These are phyloP conservation scores for Camelina hispida DNA, from an alignment of 345 rosid genomes.

Conservation along the genomic window DNA sequence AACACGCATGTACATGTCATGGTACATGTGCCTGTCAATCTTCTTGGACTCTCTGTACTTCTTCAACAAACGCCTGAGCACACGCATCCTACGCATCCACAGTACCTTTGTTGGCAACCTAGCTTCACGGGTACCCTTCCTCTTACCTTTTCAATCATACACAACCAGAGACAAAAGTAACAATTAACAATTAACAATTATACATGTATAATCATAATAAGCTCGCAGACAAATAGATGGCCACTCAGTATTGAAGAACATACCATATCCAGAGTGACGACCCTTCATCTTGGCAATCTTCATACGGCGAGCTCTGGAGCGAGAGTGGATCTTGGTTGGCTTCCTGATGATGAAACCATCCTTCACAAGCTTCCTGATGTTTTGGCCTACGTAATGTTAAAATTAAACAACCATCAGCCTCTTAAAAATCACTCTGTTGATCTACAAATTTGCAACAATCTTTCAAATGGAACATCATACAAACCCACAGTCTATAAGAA, in stretches of 20 bases:
- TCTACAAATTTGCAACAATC: not conserved
- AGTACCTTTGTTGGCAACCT: slow-evolving; percentile 47
- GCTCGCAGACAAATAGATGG: too few relatives aligned
- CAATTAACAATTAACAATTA: not conserved
- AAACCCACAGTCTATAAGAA: not conserved
- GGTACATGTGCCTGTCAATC: slow-evolving; percentile 88
- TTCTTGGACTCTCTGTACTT: slow-evolving; percentile 79
- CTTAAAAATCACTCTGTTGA: not conserved
- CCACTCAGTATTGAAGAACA: not conserved
- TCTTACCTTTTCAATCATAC: slow-evolving; percentile 36
- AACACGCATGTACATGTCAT: slow-evolving; percentile 88
- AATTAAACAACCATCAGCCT: not conserved
- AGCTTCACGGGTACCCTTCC: slow-evolving; percentile 49
- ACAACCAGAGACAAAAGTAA: not conserved
- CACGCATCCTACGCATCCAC: slow-evolving; percentile 76
- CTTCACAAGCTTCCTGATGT: slow-evolving; percentile 93
- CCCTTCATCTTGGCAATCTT: slow-evolving; percentile 96
- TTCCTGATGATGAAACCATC: slow-evolving; percentile 98
- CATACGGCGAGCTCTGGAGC: slow-evolving; percentile 92
- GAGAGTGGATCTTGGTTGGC: slow-evolving; percentile 97
- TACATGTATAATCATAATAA: too few relatives aligned
- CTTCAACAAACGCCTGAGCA: slow-evolving; percentile 46
- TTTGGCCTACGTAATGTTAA: slow-evolving; percentile 54
- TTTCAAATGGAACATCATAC: not conserved
- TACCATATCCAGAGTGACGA: slow-evolving; percentile 97